A percentile compares a stretch with the other conserved stretches of the same genome.
These are phyloP conservation scores for Discostella stelligeroides DNA, from an alignment of 108 stramenopile genomes.

Conservation along the genomic window DNA sequence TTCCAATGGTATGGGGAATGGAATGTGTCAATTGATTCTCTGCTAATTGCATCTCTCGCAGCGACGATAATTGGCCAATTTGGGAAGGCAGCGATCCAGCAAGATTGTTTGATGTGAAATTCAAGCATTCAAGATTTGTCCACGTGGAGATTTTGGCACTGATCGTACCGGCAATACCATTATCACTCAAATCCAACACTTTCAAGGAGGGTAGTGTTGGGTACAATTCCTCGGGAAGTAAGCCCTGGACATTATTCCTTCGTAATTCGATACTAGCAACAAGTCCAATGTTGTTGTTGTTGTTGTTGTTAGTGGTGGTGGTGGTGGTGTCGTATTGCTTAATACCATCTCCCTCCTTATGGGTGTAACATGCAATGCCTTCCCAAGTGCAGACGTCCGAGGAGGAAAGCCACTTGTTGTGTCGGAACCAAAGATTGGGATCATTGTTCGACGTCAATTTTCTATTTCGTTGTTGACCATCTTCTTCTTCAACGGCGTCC, in stretches of 20 bases:
- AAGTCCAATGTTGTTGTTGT: conserved; percentile 39
- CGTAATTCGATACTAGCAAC: conserved; percentile 32
- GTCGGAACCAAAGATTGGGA: conserved; percentile 21
- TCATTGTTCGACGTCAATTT: background rate
- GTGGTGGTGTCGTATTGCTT: background rate
- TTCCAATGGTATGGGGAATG: conserved; percentile 36
- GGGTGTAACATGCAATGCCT: conserved; percentile 31
- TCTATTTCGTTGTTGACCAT: too few species aligned
- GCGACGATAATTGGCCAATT: conserved; percentile 30
- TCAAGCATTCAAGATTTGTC: conserved; percentile 23
- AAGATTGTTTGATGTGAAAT: conserved; percentile 42
- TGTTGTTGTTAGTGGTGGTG: too few species aligned
- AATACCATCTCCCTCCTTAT: conserved; percentile 18
- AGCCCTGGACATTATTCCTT: conserved; percentile 39
- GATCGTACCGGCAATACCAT: conserved; percentile 41
- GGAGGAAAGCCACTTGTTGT: conserved; percentile 35
- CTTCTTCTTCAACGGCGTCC: background rate
- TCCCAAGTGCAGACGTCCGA: conserved; percentile 41
- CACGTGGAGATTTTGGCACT: conserved; percentile 18
- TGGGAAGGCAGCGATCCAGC: conserved; percentile 28
- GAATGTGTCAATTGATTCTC: conserved; percentile 27
- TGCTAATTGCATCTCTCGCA: conserved; percentile 31
- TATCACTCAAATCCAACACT: conserved; percentile 43
- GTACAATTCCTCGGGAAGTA: conserved; percentile 40
- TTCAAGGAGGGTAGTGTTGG: conserved; percentile 34